These are phyloP conservation scores for Zalaria sp. DNA, from an alignment of 2,329 filamentous ascomycete genomes.

Conservation along the genomic window DNA sequence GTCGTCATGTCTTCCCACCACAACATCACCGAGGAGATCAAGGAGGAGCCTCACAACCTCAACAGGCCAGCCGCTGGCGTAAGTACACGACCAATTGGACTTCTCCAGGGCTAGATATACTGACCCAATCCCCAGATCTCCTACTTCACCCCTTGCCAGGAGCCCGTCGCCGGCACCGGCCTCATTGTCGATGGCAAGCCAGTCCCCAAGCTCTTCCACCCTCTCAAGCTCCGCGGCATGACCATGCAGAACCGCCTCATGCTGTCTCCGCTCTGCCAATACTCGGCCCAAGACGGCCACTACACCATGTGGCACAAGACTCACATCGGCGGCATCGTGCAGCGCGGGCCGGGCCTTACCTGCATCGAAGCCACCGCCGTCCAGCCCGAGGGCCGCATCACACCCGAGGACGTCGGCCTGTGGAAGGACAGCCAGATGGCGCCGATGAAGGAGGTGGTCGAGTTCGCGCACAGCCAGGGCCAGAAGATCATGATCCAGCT, in stretches of 20 bases:
- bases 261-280: conserved; percentile 52
- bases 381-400: conserved; percentile 64
- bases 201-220: conserved; percentile 46
- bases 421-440: conserved; percentile 77
- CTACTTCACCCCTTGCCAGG: conserved; percentile 34
- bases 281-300: conserved; percentile 55
- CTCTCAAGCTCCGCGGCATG: conserved; percentile 42
- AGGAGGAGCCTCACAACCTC: conserved; percentile 18
- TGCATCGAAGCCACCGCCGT: conserved; percentile 71
- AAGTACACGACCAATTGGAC: conserved; percentile 6
- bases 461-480: conserved; percentile 67
- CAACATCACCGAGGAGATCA: conserved; percentile 11
- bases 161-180: conserved; percentile 32
- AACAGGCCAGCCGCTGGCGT: conserved; percentile 30
- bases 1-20: conserved; percentile 14
- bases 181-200: conserved; percentile 28
- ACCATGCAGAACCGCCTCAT: conserved; percentile 55
- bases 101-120: too few relatives aligned
- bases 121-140: conserved; percentile 16
- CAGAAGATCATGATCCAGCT: conserved; percentile 70
- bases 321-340: conserved; percentile 65
- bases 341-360: conserved; percentile 59
- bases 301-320: conserved; percentile 70
- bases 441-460: conserved; percentile 53
- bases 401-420: conserved; percentile 63